phyloP scores from a whole-genome alignment of 805 yeast genomes.

The Wickerhamiella musiphila region DNA sequence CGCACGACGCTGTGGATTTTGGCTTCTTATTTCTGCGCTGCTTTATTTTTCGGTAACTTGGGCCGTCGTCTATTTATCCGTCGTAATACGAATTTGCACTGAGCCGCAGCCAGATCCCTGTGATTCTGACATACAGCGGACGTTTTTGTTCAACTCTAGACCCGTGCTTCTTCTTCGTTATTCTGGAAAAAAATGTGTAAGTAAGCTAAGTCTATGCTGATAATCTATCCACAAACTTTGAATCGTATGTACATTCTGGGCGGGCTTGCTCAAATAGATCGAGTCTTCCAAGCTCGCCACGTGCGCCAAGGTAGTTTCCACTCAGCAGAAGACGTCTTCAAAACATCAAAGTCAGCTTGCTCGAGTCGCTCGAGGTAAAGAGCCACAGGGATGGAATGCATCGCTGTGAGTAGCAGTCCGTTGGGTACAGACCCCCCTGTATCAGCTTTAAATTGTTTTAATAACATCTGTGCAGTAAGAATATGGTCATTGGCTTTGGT shows the following conservation, averaged over 20 bases:
- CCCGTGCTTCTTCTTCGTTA: no score
- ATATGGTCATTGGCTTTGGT: constrained; percentile 68
- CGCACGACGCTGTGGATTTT: constrained; percentile 6
- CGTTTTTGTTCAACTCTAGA: no score
- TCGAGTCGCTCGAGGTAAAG: constrained; percentile 47
- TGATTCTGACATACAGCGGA: no score
- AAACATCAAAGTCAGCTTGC: constrained; percentile 44
- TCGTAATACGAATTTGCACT: constrained; percentile 5
- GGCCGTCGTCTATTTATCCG: constrained; percentile 24
- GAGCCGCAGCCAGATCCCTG: neutral
- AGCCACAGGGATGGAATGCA: constrained; percentile 48
- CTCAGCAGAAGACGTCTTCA: constrained; percentile 31
- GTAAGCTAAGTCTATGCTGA: neutral
- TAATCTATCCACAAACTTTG: no score
- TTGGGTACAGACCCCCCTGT: constrained; percentile 30
- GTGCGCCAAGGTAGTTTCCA: constrained; percentile 53
- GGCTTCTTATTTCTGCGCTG: constrained; percentile 20
- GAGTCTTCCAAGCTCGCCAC: constrained; percentile 30
- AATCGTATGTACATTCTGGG: no score
- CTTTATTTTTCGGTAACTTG: constrained; percentile 23
- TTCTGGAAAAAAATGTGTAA: no score
- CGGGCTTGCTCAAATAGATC: no score
- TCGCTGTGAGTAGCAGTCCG: constrained; percentile 46
- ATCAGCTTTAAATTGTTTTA: constrained; percentile 24
- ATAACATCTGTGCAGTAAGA: constrained; percentile 44